Base-by-base conservation (phyloP, 139 green algal species). In the Medakamo hakoo region DNA sequence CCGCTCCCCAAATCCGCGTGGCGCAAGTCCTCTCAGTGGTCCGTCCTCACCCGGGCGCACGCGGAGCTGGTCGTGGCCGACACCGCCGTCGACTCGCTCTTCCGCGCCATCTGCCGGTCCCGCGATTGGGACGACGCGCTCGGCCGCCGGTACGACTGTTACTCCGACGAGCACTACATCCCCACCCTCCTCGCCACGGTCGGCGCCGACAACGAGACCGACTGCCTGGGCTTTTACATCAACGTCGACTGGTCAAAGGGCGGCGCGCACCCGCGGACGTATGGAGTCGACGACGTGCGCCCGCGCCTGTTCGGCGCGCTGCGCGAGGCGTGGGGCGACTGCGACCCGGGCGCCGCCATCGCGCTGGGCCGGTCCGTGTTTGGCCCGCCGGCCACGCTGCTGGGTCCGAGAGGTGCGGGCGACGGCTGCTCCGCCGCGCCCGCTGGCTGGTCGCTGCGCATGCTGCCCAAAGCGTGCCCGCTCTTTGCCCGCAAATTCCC, bases 151-250 rank as follows among this genome's bases (percentile, higher is more conserved):
- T 52, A 52, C 40, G 40, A 63, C 58, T 76, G 71, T 32, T 55
- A 69, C 21, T 56, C 55, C 23, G 71, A 76, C 29, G 71, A 76
- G 59, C 71, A 76, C 71, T 76, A 76, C 71, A 61, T 76, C 27
- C 71, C 71, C 24, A 76, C 71, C 20, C 71, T 76, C 52, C 63
- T 76, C 52, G 71, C 66, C 4, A 27, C 49, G 2, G 28, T 63
- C 19, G 66, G 64, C 3, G 28, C 22, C 32, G 57, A 68, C 30
- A 59, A 4, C 62, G 9, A 52, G 40, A 52, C 40, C 40, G 40
- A 52, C 40, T 52, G 40, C 40, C 40, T 52, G 9, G 40, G 40
- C 40, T 52, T 21, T 16, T 21, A 9, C 40, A 16, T 52, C 9
- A 16, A 9, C 40, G 40, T 52, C 40, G 40, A 52, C 40, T 52